These are phyloP conservation scores for Botrytis aclada DNA, from an alignment of 2,329 filamentous ascomycete genomes.

Conservation along the genomic window DNA sequence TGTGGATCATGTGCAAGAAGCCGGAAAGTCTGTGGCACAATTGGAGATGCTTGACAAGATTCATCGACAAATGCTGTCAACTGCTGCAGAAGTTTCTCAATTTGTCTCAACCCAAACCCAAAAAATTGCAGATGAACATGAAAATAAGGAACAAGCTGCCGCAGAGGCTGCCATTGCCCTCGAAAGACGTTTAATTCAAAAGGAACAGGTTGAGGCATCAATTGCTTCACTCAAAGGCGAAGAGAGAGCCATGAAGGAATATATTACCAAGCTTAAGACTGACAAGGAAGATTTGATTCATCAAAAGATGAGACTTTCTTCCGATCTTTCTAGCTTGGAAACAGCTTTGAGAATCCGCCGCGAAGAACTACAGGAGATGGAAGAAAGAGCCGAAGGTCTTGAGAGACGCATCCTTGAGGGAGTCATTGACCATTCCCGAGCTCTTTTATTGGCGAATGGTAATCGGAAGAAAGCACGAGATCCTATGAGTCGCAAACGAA, in stretches of 20 bases:
- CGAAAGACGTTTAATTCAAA: slow-evolving; percentile 68
- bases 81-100: slow-evolving; percentile 76
- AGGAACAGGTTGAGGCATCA: slow-evolving; percentile 57
- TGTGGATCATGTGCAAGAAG: slow-evolving; percentile 61
- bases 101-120: slow-evolving; percentile 77
- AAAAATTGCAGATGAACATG: slow-evolving; percentile 71
- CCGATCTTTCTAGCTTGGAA: slow-evolving; percentile 86
- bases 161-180: slow-evolving; percentile 78
- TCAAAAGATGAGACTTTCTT: slow-evolving; percentile 76
- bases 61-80: slow-evolving; percentile 79
- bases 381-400: slow-evolving; percentile 79
- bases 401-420: slow-evolving; percentile 93
- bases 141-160: slow-evolving; percentile 73
- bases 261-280: slow-evolving; percentile 45
- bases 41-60: slow-evolving; percentile 85
- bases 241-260: slow-evolving; percentile 58
- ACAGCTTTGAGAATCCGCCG: slow-evolving; percentile 84
- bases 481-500: slow-evolving; percentile 51
- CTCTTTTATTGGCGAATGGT: slow-evolving; percentile 74
- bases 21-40: slow-evolving; percentile 68
- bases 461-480: slow-evolving; percentile 39
- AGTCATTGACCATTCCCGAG: slow-evolving; percentile 91
- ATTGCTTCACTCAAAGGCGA: slow-evolving; percentile 52
- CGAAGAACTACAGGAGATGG: slow-evolving; percentile 90
- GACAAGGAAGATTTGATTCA: slow-evolving; percentile 74